Percentiles rank a stretch among this genome's conserved stretches.
Conservation (phyloP, 345 rosid genomes). For the Eucalyptus decipiens region DNA sequence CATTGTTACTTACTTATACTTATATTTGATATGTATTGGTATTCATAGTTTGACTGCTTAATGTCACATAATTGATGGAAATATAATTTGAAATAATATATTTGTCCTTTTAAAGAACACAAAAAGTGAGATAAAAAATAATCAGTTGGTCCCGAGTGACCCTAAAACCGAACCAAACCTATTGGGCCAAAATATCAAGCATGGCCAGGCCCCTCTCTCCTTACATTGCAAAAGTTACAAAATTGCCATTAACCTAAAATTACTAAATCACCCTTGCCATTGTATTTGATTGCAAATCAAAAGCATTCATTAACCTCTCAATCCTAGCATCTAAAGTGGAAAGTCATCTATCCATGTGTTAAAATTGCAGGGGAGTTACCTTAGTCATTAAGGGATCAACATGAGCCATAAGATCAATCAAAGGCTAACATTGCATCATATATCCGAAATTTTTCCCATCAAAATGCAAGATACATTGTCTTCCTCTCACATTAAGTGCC, state of each 20-base stretch:
- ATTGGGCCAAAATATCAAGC: not conserved
- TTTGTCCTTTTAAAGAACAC: no score
- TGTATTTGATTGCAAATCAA: not conserved
- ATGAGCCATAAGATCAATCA: no score
- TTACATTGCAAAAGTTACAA: not conserved
- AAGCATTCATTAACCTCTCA: not conserved
- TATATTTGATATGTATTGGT: no score
- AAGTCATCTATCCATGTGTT: not conserved
- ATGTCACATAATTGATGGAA: no score
- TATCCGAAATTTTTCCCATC: not conserved
- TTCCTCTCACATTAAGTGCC: not conserved
- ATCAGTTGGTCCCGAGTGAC: no score
- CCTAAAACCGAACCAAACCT: no score
- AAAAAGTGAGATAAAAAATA: no score
- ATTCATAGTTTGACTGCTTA: no score
- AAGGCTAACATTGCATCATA: not conserved
- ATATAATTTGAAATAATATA: no score
- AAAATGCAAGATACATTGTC: not conserved
- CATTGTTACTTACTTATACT: no score
- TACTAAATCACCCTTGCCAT: not conserved
- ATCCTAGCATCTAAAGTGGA: not conserved
- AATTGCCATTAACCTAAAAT: not conserved
- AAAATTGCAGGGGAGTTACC: not conserved
- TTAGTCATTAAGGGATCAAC: not conserved
- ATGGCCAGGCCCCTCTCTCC: not conserved